phyloP scores from a whole-genome alignment of 192 early-diverging fungal species.

The Thoreauomyces humboldtii region DNA sequence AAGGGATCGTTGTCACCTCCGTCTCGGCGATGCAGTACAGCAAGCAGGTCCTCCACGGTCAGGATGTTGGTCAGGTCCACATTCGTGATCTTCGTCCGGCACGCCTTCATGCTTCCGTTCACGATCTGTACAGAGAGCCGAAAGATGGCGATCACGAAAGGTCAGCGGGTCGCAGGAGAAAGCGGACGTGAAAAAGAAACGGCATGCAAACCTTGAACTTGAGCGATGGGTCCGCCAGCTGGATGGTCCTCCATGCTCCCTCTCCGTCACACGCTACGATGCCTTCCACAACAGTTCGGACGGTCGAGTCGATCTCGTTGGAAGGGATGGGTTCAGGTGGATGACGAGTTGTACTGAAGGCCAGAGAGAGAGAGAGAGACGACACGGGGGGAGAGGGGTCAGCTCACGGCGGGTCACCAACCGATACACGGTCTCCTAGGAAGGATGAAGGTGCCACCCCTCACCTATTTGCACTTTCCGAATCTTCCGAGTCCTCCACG shows the following conservation, averaged over 20 bases:
- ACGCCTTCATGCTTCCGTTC: slow-evolving; percentile 8
- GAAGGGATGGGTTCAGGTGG: neutral
- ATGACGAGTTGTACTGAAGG: neutral
- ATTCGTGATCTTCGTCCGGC: neutral
- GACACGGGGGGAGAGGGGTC: neutral
- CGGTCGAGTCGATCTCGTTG: slow-evolving; percentile 9
- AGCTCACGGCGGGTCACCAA: neutral
- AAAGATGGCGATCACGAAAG: neutral
- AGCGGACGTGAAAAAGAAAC: neutral
- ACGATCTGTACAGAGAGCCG: slow-evolving; percentile 5
- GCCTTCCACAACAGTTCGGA: slow-evolving; percentile 9
- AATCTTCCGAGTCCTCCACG: slow-evolving; percentile 11
- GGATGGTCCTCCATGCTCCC: slow-evolving; percentile 10
- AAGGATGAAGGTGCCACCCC: neutral
- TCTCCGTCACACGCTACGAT: neutral
- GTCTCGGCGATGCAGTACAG: neutral
- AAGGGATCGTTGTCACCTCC: slow-evolving; percentile 6
- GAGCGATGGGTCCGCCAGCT: slow-evolving; percentile 13
- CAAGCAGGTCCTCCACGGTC: slow-evolving; percentile 9
- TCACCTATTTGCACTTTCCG: slow-evolving; percentile 13
- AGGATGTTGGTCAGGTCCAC: slow-evolving; percentile 18
- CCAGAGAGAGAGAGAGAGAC: neutral
- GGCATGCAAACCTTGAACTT: slow-evolving; percentile 29
- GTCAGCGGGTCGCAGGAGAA: neutral
- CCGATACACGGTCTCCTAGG: neutral